These are phyloP conservation scores for Jatropha podagrica DNA, from an alignment of 441 rosid genomes.

Conservation along the genomic window DNA sequence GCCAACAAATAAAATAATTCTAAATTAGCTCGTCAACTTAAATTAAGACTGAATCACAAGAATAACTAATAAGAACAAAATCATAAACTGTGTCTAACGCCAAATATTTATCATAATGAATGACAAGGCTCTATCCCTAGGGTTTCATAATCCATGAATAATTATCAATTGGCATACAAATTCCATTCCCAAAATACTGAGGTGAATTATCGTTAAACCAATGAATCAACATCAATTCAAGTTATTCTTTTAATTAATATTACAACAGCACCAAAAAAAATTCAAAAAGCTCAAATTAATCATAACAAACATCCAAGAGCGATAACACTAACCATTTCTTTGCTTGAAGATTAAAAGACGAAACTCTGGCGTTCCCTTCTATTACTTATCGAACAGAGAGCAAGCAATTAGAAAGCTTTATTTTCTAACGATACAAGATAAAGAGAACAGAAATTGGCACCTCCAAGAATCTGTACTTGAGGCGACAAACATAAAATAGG, in stretches of 20 bases:
- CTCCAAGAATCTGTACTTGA: not conserved
- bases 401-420: not conserved
- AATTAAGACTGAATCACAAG: not conserved
- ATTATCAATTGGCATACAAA: not conserved
- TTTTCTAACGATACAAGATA: too few relatives aligned
- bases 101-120: not conserved
- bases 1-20: not conserved
- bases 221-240: not conserved
- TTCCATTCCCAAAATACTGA: not conserved
- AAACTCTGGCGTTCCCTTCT: not conserved
- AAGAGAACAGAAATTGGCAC: too few relatives aligned
- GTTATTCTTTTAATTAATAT: not conserved
- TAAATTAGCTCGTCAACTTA: not conserved
- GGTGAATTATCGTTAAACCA: not conserved
- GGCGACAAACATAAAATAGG: not conserved
- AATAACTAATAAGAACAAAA: not conserved
- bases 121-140: not conserved
- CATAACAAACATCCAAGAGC: not conserved
- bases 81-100: not conserved
- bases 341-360: not conserved
- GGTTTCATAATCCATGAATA: not conserved
- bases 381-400: not conserved
- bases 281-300: not conserved
- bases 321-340: slow-evolving; percentile 2
- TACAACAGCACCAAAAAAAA: not conserved